phyloP scores from a whole-genome alignment of 805 yeast species.

The Suhomyces faveliae region DNA sequence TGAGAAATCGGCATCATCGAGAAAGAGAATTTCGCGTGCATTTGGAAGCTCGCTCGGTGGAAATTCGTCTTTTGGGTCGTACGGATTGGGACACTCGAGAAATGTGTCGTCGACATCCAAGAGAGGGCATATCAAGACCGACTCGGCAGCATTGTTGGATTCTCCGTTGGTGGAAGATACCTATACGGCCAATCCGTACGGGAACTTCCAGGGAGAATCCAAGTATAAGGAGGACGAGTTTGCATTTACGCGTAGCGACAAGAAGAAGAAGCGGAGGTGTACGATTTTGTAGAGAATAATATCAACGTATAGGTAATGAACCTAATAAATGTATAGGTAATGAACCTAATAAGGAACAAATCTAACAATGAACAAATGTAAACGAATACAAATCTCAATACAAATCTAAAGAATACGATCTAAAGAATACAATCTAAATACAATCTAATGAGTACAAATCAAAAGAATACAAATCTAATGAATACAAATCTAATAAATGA shows the following conservation, averaged over 20 bases:
- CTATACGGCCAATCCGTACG: conserved; percentile 36
- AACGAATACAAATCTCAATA: no score
- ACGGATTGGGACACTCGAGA: conserved; percentile 19
- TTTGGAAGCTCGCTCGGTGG: conserved; percentile 20
- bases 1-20: conserved; percentile 29
- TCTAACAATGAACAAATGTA: background rate
- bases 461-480: no score
- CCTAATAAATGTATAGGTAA: no score
- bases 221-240: conserved; percentile 42
- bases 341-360: background rate
- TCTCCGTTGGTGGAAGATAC: conserved; percentile 42
- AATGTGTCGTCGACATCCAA: conserved; percentile 21
- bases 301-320: no score
- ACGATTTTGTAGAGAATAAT: conserved; percentile 27
- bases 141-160: conserved; percentile 35
- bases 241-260: conserved; percentile 36
- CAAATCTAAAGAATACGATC: no score
- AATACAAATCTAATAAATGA: no score
- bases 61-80: conserved; percentile 8
- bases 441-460: no score
- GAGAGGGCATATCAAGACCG: conserved; percentile 39
- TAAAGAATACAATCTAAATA: no score
- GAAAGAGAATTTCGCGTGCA: conserved; percentile 34
- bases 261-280: conserved; percentile 34
- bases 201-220: conserved; percentile 18